A percentile compares a stretch with the other conserved stretches of the same genome.
phyloP scores from a whole-genome alignment of 2,329 filamentous ascomycete species.

The Sclerotiophoma versabilis region DNA sequence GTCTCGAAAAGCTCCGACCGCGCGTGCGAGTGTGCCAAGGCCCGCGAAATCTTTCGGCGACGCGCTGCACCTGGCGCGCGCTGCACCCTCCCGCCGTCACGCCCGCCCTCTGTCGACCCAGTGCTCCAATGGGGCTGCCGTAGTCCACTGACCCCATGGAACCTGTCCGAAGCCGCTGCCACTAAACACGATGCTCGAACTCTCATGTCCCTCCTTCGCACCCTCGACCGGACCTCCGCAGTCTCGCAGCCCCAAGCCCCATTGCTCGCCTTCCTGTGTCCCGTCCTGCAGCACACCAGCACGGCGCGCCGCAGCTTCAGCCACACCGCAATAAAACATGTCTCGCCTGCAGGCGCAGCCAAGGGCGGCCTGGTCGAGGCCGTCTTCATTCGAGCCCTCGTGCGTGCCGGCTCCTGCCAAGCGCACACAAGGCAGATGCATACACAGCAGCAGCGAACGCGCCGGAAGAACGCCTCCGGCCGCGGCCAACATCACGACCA shows the following conservation, averaged over 20 bases:
- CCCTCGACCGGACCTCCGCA: conserved; percentile 60
- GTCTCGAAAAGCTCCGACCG: conserved; percentile 9
- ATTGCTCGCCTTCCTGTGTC: conserved; percentile 45
- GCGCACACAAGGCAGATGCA: conserved; percentile 53
- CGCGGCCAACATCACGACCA: conserved; percentile 11
- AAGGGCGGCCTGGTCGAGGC: conserved; percentile 54
- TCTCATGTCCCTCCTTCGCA: conserved; percentile 70
- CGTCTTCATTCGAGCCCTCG: conserved; percentile 62
- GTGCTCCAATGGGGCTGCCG: conserved; percentile 26
- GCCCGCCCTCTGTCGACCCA: neutral
- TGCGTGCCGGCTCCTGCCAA: conserved; percentile 60
- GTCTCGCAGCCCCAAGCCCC: conserved; percentile 50
- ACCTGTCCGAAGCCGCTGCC: conserved; percentile 21
- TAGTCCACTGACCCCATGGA: conserved; percentile 27
- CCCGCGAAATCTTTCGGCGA: conserved; percentile 25
- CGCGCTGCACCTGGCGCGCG: conserved; percentile 15
- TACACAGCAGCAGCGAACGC: conserved; percentile 7
- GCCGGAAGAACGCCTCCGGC: neutral
- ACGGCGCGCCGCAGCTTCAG: conserved; percentile 28
- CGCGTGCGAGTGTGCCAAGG: conserved; percentile 38
- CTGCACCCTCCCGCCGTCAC: conserved; percentile 5
- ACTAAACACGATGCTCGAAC: conserved; percentile 64
- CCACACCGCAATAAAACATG: conserved; percentile 23
- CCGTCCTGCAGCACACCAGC: conserved; percentile 16
- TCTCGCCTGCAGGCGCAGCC: conserved; percentile 21